These are phyloP conservation scores for Pochonia chlamydosporia DNA, from an alignment of 2,329 filamentous ascomycete species.

Conservation along the genomic window DNA sequence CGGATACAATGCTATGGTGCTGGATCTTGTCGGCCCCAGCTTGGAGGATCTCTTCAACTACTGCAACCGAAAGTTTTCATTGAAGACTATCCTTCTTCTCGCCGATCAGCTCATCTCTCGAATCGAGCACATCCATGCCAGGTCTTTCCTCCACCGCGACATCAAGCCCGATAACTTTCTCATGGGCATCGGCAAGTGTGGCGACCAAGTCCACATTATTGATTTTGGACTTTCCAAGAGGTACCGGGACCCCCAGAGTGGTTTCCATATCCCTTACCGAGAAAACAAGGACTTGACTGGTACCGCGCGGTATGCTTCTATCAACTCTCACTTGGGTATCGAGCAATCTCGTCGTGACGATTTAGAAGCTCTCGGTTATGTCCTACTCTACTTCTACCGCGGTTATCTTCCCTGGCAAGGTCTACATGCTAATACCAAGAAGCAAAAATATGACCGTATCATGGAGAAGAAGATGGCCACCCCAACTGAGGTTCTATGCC, in stretches of 20 bases:
- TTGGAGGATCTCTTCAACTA: conserved; percentile 99
- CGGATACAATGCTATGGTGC: conserved; percentile 99
- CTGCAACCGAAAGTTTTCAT: conserved; percentile 98
- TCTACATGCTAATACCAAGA: conserved; percentile 96
- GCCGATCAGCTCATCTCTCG: conserved; percentile 98
- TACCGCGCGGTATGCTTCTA: conserved; percentile 95
- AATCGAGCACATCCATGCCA: conserved; percentile 99
- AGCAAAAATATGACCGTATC: conserved; percentile 99
- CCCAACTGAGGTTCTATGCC: conserved; percentile 95
- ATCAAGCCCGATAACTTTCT: conserved; percentile 99
- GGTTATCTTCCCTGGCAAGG: conserved; percentile 98
- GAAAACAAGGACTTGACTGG: conserved; percentile 99
- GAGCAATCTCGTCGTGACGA: conserved; percentile 99
- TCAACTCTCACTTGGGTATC: conserved; percentile 97
- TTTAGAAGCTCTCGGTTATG: conserved; percentile 98
- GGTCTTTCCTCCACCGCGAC: conserved; percentile 98
- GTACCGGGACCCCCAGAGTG: conserved; percentile 98
- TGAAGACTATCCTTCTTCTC: conserved; percentile 95
- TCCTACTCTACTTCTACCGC: conserved; percentile 99
- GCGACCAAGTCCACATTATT: conserved; percentile 98
- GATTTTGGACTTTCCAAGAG: conserved; percentile 99
- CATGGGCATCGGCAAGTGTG: conserved; percentile 98
- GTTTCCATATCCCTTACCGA: conserved; percentile 99
- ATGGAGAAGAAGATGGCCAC: conserved; percentile 99
- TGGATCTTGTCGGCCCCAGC: conserved; percentile 91